Percentiles rank a stretch among this genome's conserved stretches.
phyloP scores from a whole-genome alignment of 192 early-diverging fungal species.

The Podila horticola region DNA sequence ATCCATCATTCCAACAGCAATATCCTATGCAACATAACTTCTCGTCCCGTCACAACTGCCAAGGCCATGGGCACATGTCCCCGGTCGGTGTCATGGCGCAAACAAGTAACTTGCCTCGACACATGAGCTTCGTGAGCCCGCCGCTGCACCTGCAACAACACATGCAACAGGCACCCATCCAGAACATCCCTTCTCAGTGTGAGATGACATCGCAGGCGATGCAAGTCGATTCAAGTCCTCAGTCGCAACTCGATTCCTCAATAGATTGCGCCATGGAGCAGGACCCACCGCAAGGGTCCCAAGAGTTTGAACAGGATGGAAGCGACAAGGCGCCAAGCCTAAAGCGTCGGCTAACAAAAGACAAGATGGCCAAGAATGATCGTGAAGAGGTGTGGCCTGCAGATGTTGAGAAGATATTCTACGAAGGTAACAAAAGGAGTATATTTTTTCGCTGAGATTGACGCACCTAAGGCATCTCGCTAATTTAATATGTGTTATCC shows the following conservation, averaged over 20 bases:
- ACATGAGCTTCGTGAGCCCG: background rate
- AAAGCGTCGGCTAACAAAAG: conserved; percentile 36
- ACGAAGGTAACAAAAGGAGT: conserved; percentile 54
- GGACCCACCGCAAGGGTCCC: background rate
- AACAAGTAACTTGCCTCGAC: background rate
- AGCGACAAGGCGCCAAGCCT: conserved; percentile 1
- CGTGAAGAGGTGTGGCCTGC: conserved; percentile 61
- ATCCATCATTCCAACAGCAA: background rate
- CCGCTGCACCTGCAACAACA: background rate
- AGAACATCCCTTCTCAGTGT: conserved; percentile 3
- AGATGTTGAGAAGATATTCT: conserved; percentile 70
- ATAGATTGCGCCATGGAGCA: background rate
- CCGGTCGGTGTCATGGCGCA: too few species aligned
- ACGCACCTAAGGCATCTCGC: too few species aligned
- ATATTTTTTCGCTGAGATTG: background rate
- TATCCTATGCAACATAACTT: too few species aligned
- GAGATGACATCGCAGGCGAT: background rate
- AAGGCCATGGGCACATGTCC: background rate
- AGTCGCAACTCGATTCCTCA: background rate
- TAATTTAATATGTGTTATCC: too few species aligned
- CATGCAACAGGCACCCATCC: conserved; percentile 14
- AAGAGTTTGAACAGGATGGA: background rate
- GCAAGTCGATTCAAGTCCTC: background rate
- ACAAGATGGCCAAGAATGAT: conserved; percentile 34
- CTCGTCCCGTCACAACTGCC: background rate